Percentiles rank a stretch among this genome's conserved stretches.
These are phyloP conservation scores for Xylaria grammica DNA, from an alignment of 495 filamentous ascomycete species.

Conservation along the genomic window DNA sequence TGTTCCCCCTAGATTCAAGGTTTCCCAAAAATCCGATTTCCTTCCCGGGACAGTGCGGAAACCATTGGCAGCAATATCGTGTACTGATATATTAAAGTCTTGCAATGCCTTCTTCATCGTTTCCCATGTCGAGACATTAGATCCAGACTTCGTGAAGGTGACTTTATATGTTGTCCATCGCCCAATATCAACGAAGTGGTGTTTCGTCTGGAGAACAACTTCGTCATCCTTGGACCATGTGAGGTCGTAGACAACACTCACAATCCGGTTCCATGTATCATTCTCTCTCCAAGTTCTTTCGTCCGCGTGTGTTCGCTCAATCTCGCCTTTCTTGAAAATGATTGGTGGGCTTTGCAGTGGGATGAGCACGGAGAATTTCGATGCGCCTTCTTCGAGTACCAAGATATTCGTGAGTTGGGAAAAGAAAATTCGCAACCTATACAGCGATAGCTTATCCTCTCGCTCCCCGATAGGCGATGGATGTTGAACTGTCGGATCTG, in stretches of 20 bases:
- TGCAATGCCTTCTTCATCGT: conserved; percentile 59
- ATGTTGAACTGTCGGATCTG: conserved; percentile 24
- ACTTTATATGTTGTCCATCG: conserved; percentile 74
- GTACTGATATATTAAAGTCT: conserved; percentile 74
- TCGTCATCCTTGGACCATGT: conserved; percentile 42
- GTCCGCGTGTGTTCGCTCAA: conserved; percentile 50
- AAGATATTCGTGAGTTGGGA: conserved; percentile 63
- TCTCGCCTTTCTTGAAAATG: conserved; percentile 60
- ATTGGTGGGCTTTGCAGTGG: conserved; percentile 67
- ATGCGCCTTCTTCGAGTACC: conserved; percentile 42
- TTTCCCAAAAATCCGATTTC: conserved; percentile 57
- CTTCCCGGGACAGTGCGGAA: conserved; percentile 25
- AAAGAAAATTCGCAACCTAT: conserved; percentile 67
- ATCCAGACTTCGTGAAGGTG: conserved; percentile 44
- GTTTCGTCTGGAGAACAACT: conserved; percentile 60
- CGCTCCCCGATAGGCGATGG: conserved; percentile 25
- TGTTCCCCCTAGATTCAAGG: conserved; percentile 52
- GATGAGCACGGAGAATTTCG: conserved; percentile 57
- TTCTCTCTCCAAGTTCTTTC: conserved; percentile 65
- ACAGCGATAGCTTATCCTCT: conserved; percentile 33
- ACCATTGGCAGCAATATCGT: conserved; percentile 38
- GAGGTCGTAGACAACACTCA: conserved; percentile 64
- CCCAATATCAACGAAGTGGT: conserved; percentile 76
- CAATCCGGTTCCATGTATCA: conserved; percentile 78
- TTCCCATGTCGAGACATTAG: conserved; percentile 37